Base-by-base conservation (phyloP, 805 yeast species). In the Candida maris region DNA sequence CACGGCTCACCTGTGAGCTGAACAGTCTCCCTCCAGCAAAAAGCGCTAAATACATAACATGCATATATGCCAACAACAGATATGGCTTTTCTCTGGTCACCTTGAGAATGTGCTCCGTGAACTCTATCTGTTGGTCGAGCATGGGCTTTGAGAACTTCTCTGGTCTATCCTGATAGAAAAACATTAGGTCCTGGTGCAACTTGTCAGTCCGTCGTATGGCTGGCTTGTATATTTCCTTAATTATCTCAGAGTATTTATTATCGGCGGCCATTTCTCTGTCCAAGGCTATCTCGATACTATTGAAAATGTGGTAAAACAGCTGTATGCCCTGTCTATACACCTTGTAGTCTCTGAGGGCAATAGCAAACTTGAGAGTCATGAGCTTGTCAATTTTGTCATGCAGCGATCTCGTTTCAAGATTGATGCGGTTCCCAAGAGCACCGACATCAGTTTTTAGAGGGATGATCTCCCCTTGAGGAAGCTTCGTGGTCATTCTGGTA, bases 11-110 rank as follows among this genome's bases (percentile, higher is more conserved):
- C 13, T 79, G 73, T 0, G 88, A 78, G 41, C 81, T 66, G 76
- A 86, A 71, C 22, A 85, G 68, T 44, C 79, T 69, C 13, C 94
- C 95, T 34, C 95, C 95, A 2, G 95, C 95, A 64, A 85, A 85
- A 34, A 85, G 70, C 0, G 93, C 95, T 53, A 85, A 64, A 61
- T 85, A 85, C 77, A 85, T 71, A 32, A 84, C 93, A 56, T 85
- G 95, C 65, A 86, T 76, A 59, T 85, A 85, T 4, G 95, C 93
- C 31, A 85, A 65, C 24, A 85, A 59, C 15, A 84, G 59, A 48
- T 82, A 75, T 6, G 95, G 95, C 52, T 81, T 79, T 30, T 72
- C 78, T 28, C 53, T 54, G 23, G 82, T 72, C 6, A 68, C 70
- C 32, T 62, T 56, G 25, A 66, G 61, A 38, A 85, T 82, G 54